Evolutionary conservation across 2,329 filamentous ascomycete species (phyloP).

Genomic region (Aspergillus fumigatus): DNA sequence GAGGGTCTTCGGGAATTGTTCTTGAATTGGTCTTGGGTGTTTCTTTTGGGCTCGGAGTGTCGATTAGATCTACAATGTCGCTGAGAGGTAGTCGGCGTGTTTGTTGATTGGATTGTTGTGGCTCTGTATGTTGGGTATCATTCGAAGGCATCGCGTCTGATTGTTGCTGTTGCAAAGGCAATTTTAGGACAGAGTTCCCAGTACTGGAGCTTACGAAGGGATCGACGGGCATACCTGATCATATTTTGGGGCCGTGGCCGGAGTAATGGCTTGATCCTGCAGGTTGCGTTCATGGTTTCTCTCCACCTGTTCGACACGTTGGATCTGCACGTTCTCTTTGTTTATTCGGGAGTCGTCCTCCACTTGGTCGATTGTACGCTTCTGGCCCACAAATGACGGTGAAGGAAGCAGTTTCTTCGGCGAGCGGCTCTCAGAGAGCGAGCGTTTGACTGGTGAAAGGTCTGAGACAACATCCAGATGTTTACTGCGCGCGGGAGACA

Average conservation of each 20-base stretch:
- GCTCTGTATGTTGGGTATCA: conserved; percentile 4
- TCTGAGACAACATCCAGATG: conserved; percentile 8
- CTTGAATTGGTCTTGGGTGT: conserved; percentile 6
- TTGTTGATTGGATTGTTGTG: conserved; percentile 16
- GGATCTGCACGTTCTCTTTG: conserved; percentile 15
- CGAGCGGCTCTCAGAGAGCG: conserved; percentile 20
- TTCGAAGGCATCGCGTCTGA: conserved; percentile 16
- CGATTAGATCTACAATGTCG: conserved; percentile 7
- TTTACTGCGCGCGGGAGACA: conserved; percentile 27
- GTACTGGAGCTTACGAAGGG: not conserved
- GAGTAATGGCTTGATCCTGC: conserved; percentile 9
- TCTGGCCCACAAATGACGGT: conserved; percentile 35
- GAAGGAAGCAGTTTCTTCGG: conserved; percentile 30
- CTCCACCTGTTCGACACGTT: conserved; percentile 1
- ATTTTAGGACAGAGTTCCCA: not conserved
- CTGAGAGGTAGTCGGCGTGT: conserved; percentile 10
- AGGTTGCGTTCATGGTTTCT: conserved; percentile 1
- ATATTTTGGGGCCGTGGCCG: conserved; percentile 13
- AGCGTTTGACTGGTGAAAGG: conserved; percentile 26
- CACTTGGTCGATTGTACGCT: conserved; percentile 38
- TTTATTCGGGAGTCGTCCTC: conserved; percentile 26
- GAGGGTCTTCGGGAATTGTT: conserved; percentile 30
- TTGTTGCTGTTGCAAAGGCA: conserved; percentile 9
- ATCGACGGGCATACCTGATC: conserved; percentile 12
- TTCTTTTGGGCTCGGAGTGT: not conserved